Base-by-base conservation (phyloP, 2,329 filamentous ascomycete species). In the Aspergillus fumigatus region DNA sequence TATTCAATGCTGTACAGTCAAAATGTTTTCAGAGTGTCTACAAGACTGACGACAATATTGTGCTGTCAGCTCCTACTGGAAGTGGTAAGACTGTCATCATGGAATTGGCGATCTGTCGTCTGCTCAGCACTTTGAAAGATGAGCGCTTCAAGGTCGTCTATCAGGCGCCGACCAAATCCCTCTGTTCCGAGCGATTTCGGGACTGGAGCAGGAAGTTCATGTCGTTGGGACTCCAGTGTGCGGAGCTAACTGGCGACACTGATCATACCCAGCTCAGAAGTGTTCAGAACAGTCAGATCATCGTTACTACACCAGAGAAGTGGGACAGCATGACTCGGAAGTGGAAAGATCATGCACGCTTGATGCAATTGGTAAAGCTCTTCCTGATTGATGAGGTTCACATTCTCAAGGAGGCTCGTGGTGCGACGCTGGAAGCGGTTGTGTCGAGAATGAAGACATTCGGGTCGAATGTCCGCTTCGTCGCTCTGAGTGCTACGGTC, bases 341-440 rank as follows among this genome's bases (percentile, higher is more conserved):
- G 67, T 95, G 91, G 91, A 85, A 87, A 63, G 90, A 95, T 64
- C 88, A 95, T 65, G 81, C 82, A 52, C 88, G 81, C 61, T 76
- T 95, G 19, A 84, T 95, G 73, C 83, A 87, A 57, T 79, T 92
- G 59, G 84, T 95, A 48, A 89, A 88, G 58, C 76, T 96, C 0
- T 90, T 94, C 59, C 80, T 96, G 21, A 92, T 96, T 55, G 90
- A 96, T 64, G 90, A 96, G 67, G 89, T 95, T 0, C 90, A 96
- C 63, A 91, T 94, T 38, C 79, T 96, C 53, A 93, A 91, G 65
- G 90, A 94, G 65, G 75, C 81, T 3, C 85, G 90, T 25, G 90
- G 90, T 17, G 89, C 90, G 11, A 92, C 88, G 0, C 79, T 96
- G 1, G 90, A 96, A 69, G 88, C 88, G 4, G 87, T 95, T 2